phyloP scores from a whole-genome alignment of 148 eudicot species.

The Oxyria digyna region DNA sequence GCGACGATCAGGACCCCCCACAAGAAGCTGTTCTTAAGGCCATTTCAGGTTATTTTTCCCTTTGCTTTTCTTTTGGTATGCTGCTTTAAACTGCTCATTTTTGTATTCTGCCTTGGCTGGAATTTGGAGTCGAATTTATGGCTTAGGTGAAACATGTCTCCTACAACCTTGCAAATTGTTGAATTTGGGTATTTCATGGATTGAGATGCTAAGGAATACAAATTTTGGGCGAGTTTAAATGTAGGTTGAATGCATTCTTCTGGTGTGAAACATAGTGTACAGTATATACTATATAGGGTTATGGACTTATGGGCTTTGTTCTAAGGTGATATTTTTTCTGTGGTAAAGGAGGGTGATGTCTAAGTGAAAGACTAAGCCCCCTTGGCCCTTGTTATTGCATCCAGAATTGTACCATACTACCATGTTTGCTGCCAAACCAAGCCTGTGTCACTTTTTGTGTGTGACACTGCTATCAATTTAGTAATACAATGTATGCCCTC shows the following conservation, averaged over 20 bases:
- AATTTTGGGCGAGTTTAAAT: not conserved
- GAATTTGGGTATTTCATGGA: not conserved
- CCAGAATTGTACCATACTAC: too few relatives aligned
- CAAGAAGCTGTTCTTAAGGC: conserved; percentile 89
- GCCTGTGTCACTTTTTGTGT: too few relatives aligned
- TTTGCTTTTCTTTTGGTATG: not conserved
- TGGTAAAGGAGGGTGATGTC: too few relatives aligned
- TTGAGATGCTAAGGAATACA: not conserved
- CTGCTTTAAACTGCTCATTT: too few relatives aligned
- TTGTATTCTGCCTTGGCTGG: not conserved
- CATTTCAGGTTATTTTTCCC: conserved; percentile 46
- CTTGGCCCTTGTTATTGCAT: too few relatives aligned
- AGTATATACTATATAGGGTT: too few relatives aligned
- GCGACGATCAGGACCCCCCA: conserved; percentile 72
- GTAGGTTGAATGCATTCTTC: not conserved
- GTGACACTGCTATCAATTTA: too few relatives aligned
- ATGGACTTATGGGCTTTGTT: conserved; percentile 1
- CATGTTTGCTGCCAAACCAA: not conserved
- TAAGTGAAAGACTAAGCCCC: not conserved
- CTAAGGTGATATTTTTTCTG: too few relatives aligned
- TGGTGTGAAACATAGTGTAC: not conserved
- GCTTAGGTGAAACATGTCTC: not conserved
- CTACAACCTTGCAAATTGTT: not conserved
- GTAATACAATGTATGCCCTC: too few relatives aligned
- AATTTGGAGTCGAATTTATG: not conserved